Base-by-base conservation (phyloP, 140 eudicot species). In the Eryngium alpinum region DNA sequence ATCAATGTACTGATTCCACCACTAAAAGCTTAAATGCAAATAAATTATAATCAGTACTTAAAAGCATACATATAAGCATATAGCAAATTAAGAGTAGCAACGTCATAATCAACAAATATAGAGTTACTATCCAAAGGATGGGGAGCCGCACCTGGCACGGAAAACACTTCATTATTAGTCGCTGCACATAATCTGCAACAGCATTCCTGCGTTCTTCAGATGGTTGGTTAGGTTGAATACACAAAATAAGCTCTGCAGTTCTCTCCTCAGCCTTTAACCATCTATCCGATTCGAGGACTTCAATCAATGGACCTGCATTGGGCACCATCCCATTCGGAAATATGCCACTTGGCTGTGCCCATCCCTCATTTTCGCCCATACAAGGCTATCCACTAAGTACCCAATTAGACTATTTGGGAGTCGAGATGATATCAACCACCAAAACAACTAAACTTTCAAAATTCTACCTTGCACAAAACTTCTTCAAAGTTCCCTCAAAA, bases 181-280 rank as follows among this genome's bases (percentile, higher is more conserved):
- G 87, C 78, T 96, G 98, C 80, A 96, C 99, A 75, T 93, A 93
- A 87, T 91, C 96, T 31, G 98, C 99, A 77, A 96, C 98, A 0
- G 99, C 99, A 87, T 88, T 91, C 66, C 97, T 86, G 11, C 92
- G 91, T 53, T 84, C 89, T 78, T 93, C 97, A 0, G 99, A 96
- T 17, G 94, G 92, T 75, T 86, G 97, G 83, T 93, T 93, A 10
- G 99, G 99, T 79, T 96, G 98, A 82, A 96, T 96, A 84, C 98
- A 87, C 81, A 87, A 85, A 75, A 96, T 91, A 72, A 93, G 98
- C 78, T 96, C 98, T 44, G 96, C 92, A 49, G 98, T 96, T 83
- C 94, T 89, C 49, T 90, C 93, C 83, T 96, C 97, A 0, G 98
- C 97, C 77, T 82, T 91, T 77, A 83, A 80, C 99, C 97, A 95